These are phyloP conservation scores for Ophiostoma pallidulum DNA, from an alignment of 2,329 filamentous ascomycete species.

Conservation along the genomic window DNA sequence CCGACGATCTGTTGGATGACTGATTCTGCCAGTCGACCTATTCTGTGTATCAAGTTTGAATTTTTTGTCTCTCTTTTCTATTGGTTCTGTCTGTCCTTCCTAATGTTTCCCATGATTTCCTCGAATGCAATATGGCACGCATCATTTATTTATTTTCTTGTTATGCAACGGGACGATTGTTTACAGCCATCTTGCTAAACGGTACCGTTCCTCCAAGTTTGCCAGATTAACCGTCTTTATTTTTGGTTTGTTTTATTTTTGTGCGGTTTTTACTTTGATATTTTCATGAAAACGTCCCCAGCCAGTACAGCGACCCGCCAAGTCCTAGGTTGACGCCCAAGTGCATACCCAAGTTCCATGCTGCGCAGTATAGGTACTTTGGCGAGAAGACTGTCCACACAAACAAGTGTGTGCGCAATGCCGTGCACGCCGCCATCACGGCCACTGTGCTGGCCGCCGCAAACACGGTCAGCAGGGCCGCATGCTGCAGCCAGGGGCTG, in stretches of 20 bases:
- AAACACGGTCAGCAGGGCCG: constrained; percentile 62
- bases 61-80: not conserved
- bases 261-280: too few species aligned
- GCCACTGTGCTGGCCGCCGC: constrained; percentile 53
- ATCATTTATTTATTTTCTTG: not conserved
- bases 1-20: constrained; percentile 13
- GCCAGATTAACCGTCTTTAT: too few species aligned
- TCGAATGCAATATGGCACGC: constrained; percentile 1
- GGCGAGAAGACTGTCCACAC: constrained; percentile 99
- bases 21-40: not conserved
- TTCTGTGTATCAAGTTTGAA: not conserved
- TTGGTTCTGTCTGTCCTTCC: too few species aligned
- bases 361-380: constrained; percentile 87
- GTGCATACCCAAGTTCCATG: constrained; percentile 81
- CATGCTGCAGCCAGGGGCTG: constrained; percentile 33
- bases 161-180: not conserved
- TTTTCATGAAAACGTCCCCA: constrained; percentile 26
- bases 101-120: constrained; percentile 4
- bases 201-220: too few species aligned
- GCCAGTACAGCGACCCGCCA: constrained; percentile 48
- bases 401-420: constrained; percentile 79
- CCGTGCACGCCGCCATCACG: constrained; percentile 83
- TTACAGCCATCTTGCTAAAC: too few species aligned
- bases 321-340: constrained; percentile 58
- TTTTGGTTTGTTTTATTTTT: too few species aligned